phyloP scores from a whole-genome alignment of 106 monocot species.

The Apostasia shenzhenica region DNA sequence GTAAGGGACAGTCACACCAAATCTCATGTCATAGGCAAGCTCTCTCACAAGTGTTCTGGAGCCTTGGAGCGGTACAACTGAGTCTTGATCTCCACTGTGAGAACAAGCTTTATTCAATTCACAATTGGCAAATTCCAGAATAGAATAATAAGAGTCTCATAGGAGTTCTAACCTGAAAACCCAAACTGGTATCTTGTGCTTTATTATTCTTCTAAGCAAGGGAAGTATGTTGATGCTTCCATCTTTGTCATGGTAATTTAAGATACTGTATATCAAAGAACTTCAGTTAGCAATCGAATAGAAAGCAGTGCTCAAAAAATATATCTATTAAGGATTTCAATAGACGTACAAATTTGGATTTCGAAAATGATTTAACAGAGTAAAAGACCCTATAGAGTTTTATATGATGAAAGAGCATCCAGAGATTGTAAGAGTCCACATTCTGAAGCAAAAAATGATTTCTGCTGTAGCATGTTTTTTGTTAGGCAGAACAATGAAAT shows the following conservation, averaged over 20 bases:
- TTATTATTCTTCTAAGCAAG: slow-evolving; percentile 43
- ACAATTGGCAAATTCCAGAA: background rate
- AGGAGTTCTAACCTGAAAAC: slow-evolving; percentile 51
- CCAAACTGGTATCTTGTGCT: slow-evolving; percentile 58
- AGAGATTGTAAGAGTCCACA: too few species aligned
- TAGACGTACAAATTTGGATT: too few species aligned
- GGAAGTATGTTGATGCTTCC: slow-evolving; percentile 65
- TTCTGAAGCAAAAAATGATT: too few species aligned
- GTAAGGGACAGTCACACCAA: slow-evolving; percentile 60
- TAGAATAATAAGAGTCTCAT: background rate
- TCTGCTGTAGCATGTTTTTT: too few species aligned
- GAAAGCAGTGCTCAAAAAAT: too few species aligned
- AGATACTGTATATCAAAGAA: slow-evolving; percentile 19
- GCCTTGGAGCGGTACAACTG: slow-evolving; percentile 79
- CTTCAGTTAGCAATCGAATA: background rate
- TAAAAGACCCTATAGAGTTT: too few species aligned
- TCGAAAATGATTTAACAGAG: too few species aligned
- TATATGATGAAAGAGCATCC: too few species aligned
- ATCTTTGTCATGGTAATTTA: slow-evolving; percentile 57
- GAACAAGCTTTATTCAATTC: background rate
- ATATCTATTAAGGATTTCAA: too few species aligned
- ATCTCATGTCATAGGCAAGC: slow-evolving; percentile 56
- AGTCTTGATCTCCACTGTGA: slow-evolving; percentile 95
- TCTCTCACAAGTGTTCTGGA: slow-evolving; percentile 75
- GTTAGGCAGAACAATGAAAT: too few species aligned